A percentile compares a stretch with the other conserved stretches of the same genome.
Evolutionary conservation across 805 yeast species (phyloP).

Genomic region (Pichia membranifaciens): DNA sequence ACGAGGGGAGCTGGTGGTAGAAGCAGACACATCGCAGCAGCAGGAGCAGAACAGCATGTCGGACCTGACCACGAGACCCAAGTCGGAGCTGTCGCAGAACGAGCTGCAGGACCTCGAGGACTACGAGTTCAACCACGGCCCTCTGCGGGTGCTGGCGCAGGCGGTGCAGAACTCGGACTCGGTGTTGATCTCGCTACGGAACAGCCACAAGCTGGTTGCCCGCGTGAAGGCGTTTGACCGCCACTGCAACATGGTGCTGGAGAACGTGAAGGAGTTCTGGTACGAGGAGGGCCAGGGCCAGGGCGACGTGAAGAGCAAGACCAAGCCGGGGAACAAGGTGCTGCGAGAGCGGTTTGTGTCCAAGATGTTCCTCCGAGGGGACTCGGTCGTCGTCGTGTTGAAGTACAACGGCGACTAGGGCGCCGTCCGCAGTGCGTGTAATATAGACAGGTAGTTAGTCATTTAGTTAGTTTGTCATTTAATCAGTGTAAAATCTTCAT

Average conservation of each 20-base stretch:
- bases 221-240: slow-evolving; percentile 92
- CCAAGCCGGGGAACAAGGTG: slow-evolving; percentile 35
- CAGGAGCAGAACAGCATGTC: background rate
- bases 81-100: background rate
- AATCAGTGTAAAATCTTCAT: no score
- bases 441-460: no score
- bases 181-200: slow-evolving; percentile 82
- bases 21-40: background rate
- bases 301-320: slow-evolving; percentile 38
- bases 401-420: slow-evolving; percentile 16
- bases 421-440: background rate
- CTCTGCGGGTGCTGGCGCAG: slow-evolving; percentile 79
- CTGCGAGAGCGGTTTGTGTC: slow-evolving; percentile 70
- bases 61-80: background rate
- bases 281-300: slow-evolving; percentile 23
- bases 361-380: slow-evolving; percentile 91
- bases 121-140: slow-evolving; percentile 85
- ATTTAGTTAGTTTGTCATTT: no score
- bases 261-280: slow-evolving; percentile 81
- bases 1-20: no score
- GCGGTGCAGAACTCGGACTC: slow-evolving; percentile 63
- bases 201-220: slow-evolving; percentile 87
- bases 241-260: slow-evolving; percentile 89
- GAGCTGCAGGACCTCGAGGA: slow-evolving; percentile 77
- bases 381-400: slow-evolving; percentile 81